phyloP scores from a whole-genome alignment of 192 early-diverging fungal genomes.

The Lobulomyces angularis region DNA sequence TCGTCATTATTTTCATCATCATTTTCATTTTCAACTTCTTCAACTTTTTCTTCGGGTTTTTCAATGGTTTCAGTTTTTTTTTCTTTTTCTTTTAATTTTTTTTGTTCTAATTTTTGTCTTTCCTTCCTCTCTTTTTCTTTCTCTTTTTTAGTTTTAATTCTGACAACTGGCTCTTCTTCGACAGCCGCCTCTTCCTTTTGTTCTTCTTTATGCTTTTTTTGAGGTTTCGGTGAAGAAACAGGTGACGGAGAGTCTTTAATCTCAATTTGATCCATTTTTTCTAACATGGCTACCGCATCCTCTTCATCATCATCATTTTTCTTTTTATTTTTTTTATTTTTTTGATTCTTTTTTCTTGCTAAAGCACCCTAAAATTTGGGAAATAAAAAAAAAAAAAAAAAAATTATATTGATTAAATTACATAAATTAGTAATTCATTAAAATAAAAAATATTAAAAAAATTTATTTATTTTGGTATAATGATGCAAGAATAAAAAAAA shows the following conservation, averaged over 20 bases:
- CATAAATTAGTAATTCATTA: too few relatives aligned
- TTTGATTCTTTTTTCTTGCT: constrained; percentile 20
- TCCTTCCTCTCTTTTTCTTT: constrained; percentile 72
- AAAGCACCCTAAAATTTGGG: too few relatives aligned
- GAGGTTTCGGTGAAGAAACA: neutral
- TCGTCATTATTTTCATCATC: constrained; percentile 25
- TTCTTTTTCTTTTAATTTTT: constrained; percentile 49
- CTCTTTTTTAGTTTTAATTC: constrained; percentile 74
- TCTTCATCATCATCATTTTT: constrained; percentile 15
- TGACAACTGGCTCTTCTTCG: constrained; percentile 23
- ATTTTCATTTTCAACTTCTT: neutral
- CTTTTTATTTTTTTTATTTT: constrained; percentile 37
- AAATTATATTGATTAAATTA: too few relatives aligned
- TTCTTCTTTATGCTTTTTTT: constrained; percentile 8
- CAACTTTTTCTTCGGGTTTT: constrained; percentile 7
- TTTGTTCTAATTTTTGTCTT: constrained; percentile 29
- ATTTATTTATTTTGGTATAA: too few relatives aligned
- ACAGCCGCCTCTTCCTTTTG: neutral
- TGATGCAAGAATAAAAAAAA: too few relatives aligned
- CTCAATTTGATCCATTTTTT: constrained; percentile 8
- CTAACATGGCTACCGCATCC: constrained; percentile 23
- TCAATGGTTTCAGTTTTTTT: constrained; percentile 11
- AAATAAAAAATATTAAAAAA: too few relatives aligned
- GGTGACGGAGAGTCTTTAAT: neutral
- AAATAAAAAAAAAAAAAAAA: too few relatives aligned